phyloP scores from a whole-genome alignment of 768 basidiomycete genomes.

The Trametes punicea region DNA sequence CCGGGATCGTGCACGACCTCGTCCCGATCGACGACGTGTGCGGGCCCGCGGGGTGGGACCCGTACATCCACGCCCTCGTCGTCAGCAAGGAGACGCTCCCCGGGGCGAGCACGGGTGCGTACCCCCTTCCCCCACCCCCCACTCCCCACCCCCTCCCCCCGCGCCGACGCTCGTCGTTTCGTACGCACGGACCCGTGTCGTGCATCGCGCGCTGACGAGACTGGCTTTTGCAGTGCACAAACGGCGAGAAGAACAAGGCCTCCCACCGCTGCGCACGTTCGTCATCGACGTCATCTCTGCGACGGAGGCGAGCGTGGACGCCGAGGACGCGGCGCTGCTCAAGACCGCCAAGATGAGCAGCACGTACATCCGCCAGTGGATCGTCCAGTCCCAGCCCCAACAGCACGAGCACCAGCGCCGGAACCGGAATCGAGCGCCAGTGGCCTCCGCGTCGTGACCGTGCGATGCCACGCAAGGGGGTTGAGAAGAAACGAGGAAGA shows the following conservation, averaged over 20 bases:
- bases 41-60: conserved; percentile 87
- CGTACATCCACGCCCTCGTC: conserved; percentile 87
- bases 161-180: not conserved
- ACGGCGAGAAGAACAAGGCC: conserved; percentile 48
- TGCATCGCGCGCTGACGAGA: not conserved
- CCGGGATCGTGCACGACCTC: conserved; percentile 60
- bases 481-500: too few species aligned
- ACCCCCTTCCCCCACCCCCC: not conserved
- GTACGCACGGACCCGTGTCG: not conserved
- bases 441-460: not conserved
- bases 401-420: too few species aligned
- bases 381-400: conserved; percentile 35
- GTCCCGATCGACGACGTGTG: conserved; percentile 81
- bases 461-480: not conserved
- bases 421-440: too few species aligned
- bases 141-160: too few species aligned
- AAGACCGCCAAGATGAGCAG: conserved; percentile 91
- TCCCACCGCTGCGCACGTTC: conserved; percentile 64
- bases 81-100: conserved; percentile 84
- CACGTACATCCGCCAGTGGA: conserved; percentile 89
- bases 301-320: conserved; percentile 53
- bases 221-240: conserved; percentile 50
- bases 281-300: conserved; percentile 90
- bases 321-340: conserved; percentile 63
- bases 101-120: conserved; percentile 74